Conservation (phyloP, 208 protist genomes). For the Leishmania arabica region DNA sequence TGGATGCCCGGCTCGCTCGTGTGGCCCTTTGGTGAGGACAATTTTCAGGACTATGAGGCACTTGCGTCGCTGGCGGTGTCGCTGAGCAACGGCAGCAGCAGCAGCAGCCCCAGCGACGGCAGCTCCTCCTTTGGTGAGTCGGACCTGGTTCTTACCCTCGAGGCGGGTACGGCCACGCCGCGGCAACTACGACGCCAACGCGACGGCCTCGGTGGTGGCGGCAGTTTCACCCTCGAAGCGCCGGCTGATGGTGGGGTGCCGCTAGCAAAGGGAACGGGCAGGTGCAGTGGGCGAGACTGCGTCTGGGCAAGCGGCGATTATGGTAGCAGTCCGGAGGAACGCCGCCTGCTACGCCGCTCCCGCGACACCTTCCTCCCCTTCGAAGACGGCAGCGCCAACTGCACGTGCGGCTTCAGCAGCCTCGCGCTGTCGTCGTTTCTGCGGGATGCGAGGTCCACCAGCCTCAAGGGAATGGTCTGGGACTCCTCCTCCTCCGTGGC, state of each 20-base stretch:
- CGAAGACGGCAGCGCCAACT: conserved; percentile 5
- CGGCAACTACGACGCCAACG: not conserved
- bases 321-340: not conserved
- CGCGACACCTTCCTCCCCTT: conserved; percentile 20
- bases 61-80: not conserved
- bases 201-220: not conserved
- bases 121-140: not conserved
- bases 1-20: not conserved
- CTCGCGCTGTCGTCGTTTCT: conserved; percentile 24
- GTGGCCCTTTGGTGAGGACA: not conserved
- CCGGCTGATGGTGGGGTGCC: not conserved
- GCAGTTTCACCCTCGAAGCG: not conserved
- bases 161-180: not conserved
- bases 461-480: not conserved
- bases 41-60: not conserved
- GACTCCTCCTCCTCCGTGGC: not conserved
- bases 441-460: conserved; percentile 13
- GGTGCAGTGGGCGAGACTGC: not conserved
- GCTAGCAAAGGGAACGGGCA: not conserved
- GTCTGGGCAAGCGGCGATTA: not conserved
- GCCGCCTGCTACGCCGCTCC: not conserved
- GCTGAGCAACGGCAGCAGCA: not conserved
- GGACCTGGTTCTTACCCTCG: not conserved
- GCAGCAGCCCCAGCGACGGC: not conserved
- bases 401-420: conserved; percentile 26